phyloP scores from a whole-genome alignment of 805 yeast genomes.

The Yarrowia divulgata region DNA sequence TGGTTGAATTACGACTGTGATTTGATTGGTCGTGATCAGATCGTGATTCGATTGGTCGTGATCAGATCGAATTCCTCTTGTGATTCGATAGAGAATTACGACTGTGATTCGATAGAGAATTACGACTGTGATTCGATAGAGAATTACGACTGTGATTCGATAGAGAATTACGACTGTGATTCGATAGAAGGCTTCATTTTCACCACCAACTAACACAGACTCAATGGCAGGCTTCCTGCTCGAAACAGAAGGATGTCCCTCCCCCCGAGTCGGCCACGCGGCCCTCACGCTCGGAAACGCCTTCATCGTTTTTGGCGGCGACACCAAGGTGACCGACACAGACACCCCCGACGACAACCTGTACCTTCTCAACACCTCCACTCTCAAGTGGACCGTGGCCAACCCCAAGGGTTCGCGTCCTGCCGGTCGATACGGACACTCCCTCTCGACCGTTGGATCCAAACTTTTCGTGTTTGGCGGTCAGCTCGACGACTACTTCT shows the following conservation, averaged over 20 bases:
- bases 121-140: too few relatives aligned
- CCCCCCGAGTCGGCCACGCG: slow-evolving; percentile 97
- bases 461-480: slow-evolving; percentile 91
- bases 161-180: too few relatives aligned
- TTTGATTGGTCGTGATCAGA: too few relatives aligned
- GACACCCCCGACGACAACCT: slow-evolving; percentile 88
- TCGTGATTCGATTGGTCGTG: too few relatives aligned
- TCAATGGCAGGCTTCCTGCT: slow-evolving; percentile 60
- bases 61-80: too few relatives aligned
- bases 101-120: too few relatives aligned
- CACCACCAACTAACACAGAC: slow-evolving; percentile 43
- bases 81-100: too few relatives aligned
- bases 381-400: slow-evolving; percentile 81
- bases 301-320: slow-evolving; percentile 95
- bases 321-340: slow-evolving; percentile 71
- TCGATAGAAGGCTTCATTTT: too few relatives aligned
- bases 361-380: slow-evolving; percentile 81
- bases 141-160: too few relatives aligned
- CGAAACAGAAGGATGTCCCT: slow-evolving; percentile 81
- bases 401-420: slow-evolving; percentile 79
- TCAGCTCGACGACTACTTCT: slow-evolving; percentile 81
- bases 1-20: too few relatives aligned
- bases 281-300: slow-evolving; percentile 93
- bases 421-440: slow-evolving; percentile 92
- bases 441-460: slow-evolving; percentile 73